Conservation (phyloP, 805 yeast genomes). For the Kazachstania martiniae region DNA sequence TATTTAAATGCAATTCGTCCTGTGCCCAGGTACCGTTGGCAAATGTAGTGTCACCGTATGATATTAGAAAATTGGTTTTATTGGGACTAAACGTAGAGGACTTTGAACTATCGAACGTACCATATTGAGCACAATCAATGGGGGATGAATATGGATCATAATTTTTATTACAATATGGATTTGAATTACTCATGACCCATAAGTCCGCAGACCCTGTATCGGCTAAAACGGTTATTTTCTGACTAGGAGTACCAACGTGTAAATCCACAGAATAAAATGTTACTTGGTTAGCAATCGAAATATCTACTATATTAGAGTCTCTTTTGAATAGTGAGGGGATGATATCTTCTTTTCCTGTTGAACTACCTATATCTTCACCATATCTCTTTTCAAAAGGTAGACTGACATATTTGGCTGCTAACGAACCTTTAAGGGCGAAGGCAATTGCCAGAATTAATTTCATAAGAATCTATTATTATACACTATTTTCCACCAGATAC, state of each 20-base stretch:
- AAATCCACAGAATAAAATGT: conserved; percentile 37
- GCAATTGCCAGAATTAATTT: no score
- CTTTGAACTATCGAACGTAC: conserved; percentile 27
- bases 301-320: conserved; percentile 21
- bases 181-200: conserved; percentile 31
- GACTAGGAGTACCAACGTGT: conserved; percentile 45
- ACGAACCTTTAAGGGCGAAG: no score
- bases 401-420: conserved; percentile 4
- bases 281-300: conserved; percentile 29
- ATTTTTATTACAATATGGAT: conserved; percentile 1
- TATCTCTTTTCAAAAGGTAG: conserved; percentile 15
- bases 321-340: conserved; percentile 12
- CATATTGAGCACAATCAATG: conserved; percentile 28
- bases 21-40: conserved; percentile 46
- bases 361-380: conserved; percentile 11
- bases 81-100: conserved; percentile 29
- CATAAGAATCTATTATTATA: no score
- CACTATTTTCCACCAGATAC: no score
- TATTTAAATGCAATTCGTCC: conserved; percentile 37
- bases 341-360: conserved; percentile 3
- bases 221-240: conserved; percentile 41
- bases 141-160: neutral
- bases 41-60: conserved; percentile 40
- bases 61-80: conserved; percentile 30
- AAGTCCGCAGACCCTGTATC: conserved; percentile 72